Conservation (phyloP, 192 early-diverging fungal genomes). For the Coemansia sp. region DNA sequence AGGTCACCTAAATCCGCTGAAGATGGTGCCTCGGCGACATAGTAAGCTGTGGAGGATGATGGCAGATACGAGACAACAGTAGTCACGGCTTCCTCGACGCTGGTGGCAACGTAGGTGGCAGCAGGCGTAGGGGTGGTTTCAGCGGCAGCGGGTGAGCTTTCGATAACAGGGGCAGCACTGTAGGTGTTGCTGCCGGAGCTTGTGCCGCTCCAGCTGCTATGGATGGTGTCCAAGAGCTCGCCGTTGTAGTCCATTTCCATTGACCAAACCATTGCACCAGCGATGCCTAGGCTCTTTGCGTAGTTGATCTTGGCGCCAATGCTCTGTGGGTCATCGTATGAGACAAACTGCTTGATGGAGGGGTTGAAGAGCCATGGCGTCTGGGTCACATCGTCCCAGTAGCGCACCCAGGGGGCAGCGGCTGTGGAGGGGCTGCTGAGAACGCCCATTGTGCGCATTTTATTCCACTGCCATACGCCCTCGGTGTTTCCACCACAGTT, state of each 20-base stretch:
- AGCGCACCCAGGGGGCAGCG: conserved; percentile 60
- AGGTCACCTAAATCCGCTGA: too few species aligned
- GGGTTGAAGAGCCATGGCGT: conserved; percentile 77
- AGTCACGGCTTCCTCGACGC: background rate
- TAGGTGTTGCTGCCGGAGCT: background rate
- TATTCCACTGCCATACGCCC: conserved; percentile 66
- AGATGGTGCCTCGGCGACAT: background rate
- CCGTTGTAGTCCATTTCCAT: conserved; percentile 63
- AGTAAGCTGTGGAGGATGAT: background rate
- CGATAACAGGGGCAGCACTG: background rate
- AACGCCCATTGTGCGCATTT: conserved; percentile 61
- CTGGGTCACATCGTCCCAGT: conserved; percentile 61
- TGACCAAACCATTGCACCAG: conserved; percentile 73
- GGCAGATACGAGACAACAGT: background rate
- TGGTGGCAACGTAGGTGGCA: background rate
- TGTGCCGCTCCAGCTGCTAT: background rate
- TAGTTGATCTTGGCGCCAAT: conserved; percentile 62
- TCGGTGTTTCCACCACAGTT: conserved; percentile 62
- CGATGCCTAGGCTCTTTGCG: conserved; percentile 59
- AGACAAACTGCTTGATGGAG: conserved; percentile 60
- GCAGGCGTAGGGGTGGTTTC: background rate
- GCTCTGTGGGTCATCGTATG: conserved; percentile 69
- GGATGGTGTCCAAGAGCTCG: conserved; percentile 56
- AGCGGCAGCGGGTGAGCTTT: background rate
- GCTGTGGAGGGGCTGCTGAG: conserved; percentile 22